A percentile compares a stretch with the other conserved stretches of the same genome.
Conservation (phyloP, 2,329 filamentous ascomycete species). For the Diaporthe nobilis region DNA sequence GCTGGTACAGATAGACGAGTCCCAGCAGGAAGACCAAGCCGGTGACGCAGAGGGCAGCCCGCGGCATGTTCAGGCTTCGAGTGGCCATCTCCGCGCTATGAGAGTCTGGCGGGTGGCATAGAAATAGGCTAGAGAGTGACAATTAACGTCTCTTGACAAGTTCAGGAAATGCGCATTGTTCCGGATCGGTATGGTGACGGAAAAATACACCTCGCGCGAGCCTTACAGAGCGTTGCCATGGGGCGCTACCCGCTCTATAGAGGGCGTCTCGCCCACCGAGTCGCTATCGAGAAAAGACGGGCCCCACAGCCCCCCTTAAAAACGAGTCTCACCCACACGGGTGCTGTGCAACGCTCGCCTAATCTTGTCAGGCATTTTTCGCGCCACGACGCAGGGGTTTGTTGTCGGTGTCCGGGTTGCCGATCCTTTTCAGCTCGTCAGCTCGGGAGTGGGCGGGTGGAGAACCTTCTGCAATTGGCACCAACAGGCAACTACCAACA, state of each 20-base stretch:
- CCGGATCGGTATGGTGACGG: neutral
- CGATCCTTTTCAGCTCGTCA: slow-evolving; percentile 25
- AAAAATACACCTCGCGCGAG: no score
- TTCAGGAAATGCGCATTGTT: neutral
- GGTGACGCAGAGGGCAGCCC: neutral
- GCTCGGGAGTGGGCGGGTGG: slow-evolving; percentile 3
- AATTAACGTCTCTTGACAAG: neutral
- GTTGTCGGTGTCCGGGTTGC: neutral
- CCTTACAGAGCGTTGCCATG: neutral
- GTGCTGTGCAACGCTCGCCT: neutral
- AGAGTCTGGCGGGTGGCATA: neutral
- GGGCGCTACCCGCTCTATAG: neutral
- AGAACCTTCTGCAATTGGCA: neutral
- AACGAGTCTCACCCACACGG: neutral
- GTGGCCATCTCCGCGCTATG: neutral
- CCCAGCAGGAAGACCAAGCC: slow-evolving; percentile 1
- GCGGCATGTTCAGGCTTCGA: neutral
- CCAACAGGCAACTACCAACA: slow-evolving; percentile 18
- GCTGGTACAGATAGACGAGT: slow-evolving; percentile 10
- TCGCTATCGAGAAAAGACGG: neutral
- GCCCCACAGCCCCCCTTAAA: neutral
- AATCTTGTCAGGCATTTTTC: neutral
- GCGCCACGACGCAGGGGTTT: neutral
- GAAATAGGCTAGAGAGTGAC: no score
- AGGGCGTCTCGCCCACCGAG: neutral